Percentiles rank a stretch among this genome's conserved stretches.
These are phyloP conservation scores for Medicago arabica DNA, from an alignment of 306 rosid species.

Conservation along the genomic window DNA sequence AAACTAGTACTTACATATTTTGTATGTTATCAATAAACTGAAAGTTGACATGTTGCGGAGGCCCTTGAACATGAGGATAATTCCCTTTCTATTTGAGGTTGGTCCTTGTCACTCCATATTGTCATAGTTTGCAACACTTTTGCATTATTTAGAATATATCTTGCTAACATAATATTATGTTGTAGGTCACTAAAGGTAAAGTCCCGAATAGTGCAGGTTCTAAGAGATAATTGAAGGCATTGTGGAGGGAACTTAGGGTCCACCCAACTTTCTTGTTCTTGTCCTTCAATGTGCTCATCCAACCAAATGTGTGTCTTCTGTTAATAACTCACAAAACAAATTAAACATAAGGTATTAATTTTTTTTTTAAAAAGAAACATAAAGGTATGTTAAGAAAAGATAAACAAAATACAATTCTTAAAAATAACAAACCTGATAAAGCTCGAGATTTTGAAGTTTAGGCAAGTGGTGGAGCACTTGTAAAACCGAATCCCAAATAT, in stretches of 20 bases:
- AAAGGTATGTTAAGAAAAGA: not conserved
- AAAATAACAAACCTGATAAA: not conserved
- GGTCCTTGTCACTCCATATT: not conserved
- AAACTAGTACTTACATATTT: not conserved
- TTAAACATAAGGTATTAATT: not conserved
- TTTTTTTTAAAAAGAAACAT: not conserved
- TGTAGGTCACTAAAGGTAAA: not conserved
- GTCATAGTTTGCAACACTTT: not conserved
- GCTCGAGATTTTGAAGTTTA: not conserved
- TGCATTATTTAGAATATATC: conserved; percentile 21
- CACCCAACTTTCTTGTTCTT: not conserved
- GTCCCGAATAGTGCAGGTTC: not conserved
- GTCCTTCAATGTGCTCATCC: not conserved
- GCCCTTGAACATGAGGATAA: not conserved
- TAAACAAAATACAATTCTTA: not conserved
- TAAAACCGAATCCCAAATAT: not conserved
- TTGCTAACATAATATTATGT: not conserved
- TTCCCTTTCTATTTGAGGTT: not conserved
- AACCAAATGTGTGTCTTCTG: not conserved
- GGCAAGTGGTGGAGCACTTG: not conserved
- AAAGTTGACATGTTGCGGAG: not conserved
- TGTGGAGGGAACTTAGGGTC: not conserved
- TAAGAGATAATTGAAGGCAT: conserved; percentile 15
- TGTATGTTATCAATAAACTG: not conserved
- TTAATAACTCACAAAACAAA: not conserved